Evolutionary conservation across 1,139 yeast genomes (phyloP).

Genomic region (Candida dubliniensis): DNA sequence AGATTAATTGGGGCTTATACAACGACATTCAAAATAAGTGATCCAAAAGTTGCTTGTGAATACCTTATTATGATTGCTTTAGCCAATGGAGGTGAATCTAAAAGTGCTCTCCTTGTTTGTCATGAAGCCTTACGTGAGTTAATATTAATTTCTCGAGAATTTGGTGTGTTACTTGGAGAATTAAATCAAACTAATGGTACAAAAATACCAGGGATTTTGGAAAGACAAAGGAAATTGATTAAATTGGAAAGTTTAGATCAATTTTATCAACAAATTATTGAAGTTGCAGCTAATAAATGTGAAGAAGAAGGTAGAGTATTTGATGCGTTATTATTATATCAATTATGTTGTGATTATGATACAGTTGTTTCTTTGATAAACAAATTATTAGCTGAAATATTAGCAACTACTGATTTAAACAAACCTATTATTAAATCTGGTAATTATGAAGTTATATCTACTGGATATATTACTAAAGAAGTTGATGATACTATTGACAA

Average conservation of each 20-base stretch:
- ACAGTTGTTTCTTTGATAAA: conserved; percentile 80
- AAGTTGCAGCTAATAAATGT: conserved; percentile 81
- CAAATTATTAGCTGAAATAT: conserved; percentile 74
- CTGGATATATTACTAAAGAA: conserved; percentile 16
- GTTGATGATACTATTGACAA: conserved; percentile 38
- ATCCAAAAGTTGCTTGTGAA: conserved; percentile 89
- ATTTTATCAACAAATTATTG: conserved; percentile 61
- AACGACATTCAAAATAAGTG: conserved; percentile 76
- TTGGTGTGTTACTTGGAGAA: conserved; percentile 76
- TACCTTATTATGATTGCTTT: conserved; percentile 75
- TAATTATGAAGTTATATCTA: conserved; percentile 29
- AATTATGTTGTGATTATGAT: conserved; percentile 84
- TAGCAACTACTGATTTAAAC: conserved; percentile 72
- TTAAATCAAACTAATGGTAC: conserved; percentile 69
- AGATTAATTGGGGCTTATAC: conserved; percentile 71
- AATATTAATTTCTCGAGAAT: conserved; percentile 84
- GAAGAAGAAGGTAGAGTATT: conserved; percentile 89
- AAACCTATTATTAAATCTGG: conserved; percentile 51
- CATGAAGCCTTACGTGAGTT: conserved; percentile 84
- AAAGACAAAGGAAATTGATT: conserved; percentile 70
- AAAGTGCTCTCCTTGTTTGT: conserved; percentile 55
- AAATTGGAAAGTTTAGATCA: conserved; percentile 54
- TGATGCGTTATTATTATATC: conserved; percentile 84
- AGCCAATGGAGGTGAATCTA: conserved; percentile 24
- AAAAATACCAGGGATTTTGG: conserved; percentile 82